Percentiles rank a stretch among this genome's conserved stretches.
These are phyloP conservation scores for Alternaria postmessia DNA, from an alignment of 2,329 filamentous ascomycete species.

Conservation along the genomic window DNA sequence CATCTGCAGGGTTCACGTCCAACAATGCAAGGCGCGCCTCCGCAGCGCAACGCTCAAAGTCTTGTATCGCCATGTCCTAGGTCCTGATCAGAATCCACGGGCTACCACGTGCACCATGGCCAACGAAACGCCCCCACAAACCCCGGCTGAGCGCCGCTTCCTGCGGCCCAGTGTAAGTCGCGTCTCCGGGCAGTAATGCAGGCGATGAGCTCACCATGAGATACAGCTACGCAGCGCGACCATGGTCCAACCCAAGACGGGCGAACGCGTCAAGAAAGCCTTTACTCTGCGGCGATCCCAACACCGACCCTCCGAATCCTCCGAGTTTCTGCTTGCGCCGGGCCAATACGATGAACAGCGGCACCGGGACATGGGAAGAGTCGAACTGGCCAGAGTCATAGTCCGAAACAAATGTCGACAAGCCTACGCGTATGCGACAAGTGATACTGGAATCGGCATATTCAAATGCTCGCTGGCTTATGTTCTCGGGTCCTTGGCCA, in stretches of 20 bases:
- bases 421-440: slow-evolving; percentile 69
- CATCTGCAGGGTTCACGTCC: slow-evolving; percentile 22
- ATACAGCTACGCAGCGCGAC: slow-evolving; percentile 79
- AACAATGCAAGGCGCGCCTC: slow-evolving; percentile 4
- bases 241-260: slow-evolving; percentile 85
- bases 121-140: slow-evolving; percentile 37
- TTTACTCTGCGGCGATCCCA: slow-evolving; percentile 72
- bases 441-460: slow-evolving; percentile 78
- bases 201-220: slow-evolving; percentile 27
- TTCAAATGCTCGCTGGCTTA: slow-evolving; percentile 94
- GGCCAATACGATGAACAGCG: slow-evolving; percentile 39
- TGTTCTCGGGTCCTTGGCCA: slow-evolving; percentile 83
- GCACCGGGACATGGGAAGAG: slow-evolving; percentile 43
- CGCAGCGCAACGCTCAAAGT: slow-evolving; percentile 8
- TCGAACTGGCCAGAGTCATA: slow-evolving; percentile 46
- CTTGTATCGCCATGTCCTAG: slow-evolving; percentile 19
- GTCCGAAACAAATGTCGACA: slow-evolving; percentile 40
- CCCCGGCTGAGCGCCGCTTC: slow-evolving; percentile 46
- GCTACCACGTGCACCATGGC: slow-evolving; percentile 32
- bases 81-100: slow-evolving; percentile 1
- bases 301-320: slow-evolving; percentile 55
- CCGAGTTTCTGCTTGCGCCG: slow-evolving; percentile 52
- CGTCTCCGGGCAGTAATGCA: slow-evolving; percentile 1
- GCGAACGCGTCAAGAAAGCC: slow-evolving; percentile 80
- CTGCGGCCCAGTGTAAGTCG: slow-evolving; percentile 47